These are phyloP conservation scores for Schwanniomyces polymorphus DNA, from an alignment of 805 yeast genomes.

Conservation along the genomic window DNA sequence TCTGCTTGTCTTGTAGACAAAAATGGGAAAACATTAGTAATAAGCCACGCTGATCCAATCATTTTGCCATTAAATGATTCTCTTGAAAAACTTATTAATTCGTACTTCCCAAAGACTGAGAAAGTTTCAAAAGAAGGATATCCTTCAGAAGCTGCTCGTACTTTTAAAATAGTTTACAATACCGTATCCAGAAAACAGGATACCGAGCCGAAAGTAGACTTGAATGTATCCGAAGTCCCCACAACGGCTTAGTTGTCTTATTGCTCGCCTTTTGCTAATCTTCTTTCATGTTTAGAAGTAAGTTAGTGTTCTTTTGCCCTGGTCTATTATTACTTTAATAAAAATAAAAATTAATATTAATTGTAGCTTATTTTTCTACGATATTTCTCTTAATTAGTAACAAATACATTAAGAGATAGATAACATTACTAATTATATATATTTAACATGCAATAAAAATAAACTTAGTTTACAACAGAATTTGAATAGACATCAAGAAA, in stretches of 20 bases:
- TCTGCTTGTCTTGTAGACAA: slow-evolving; percentile 54
- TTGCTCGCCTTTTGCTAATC: neutral
- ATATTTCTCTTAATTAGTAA: neutral
- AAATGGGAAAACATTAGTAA: slow-evolving; percentile 60
- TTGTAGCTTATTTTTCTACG: neutral
- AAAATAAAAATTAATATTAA: neutral
- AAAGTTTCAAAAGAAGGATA: slow-evolving; percentile 42
- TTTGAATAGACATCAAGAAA: slow-evolving; percentile 1
- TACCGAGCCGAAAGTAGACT: neutral
- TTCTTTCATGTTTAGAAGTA: neutral
- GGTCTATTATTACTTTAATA: neutral
- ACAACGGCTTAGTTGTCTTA: neutral
- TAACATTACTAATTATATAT: slow-evolving; percentile 2
- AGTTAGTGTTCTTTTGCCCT: neutral
- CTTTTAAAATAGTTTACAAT: slow-evolving; percentile 41
- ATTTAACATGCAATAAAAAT: slow-evolving; percentile 27
- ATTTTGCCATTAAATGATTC: slow-evolving; percentile 60
- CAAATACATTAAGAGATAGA: neutral
- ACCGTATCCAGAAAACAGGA: slow-evolving; percentile 28
- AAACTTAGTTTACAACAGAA: slow-evolving; percentile 23
- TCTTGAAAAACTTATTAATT: slow-evolving; percentile 45
- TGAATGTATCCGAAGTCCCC: neutral
- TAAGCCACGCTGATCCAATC: slow-evolving; percentile 63
- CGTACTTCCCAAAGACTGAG: slow-evolving; percentile 45
- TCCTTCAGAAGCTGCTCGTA: slow-evolving; percentile 59